These are phyloP conservation scores for Phaffia rhodozyma DNA, from an alignment of 1,284 basidiomycete genomes.

Conservation along the genomic window DNA sequence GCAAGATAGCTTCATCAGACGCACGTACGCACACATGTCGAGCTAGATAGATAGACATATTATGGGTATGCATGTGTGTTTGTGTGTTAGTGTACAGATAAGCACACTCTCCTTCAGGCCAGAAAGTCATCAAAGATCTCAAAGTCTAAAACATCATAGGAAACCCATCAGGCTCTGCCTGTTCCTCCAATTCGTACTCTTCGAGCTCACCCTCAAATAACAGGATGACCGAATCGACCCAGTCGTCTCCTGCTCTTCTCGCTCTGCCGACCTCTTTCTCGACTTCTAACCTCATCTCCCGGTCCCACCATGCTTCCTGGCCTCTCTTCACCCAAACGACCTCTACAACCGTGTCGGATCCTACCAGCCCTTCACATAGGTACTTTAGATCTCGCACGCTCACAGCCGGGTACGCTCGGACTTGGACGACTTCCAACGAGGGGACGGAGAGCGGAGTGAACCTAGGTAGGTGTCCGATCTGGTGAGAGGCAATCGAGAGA, in stretches of 20 bases:
- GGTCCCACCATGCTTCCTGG: constrained; percentile 13
- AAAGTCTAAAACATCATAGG: too few relatives aligned
- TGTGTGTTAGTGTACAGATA: too few relatives aligned
- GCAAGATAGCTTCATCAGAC: too few relatives aligned
- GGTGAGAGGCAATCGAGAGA: constrained; percentile 8
- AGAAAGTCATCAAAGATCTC: too few relatives aligned
- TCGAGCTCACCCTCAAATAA: constrained; percentile 2
- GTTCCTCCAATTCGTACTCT: neutral
- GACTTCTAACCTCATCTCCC: constrained; percentile 11
- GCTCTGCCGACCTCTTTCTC: neutral
- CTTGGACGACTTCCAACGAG: neutral
- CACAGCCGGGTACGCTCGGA: constrained; percentile 9
- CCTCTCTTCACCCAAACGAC: constrained; percentile 2
- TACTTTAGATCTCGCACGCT: constrained; percentile 4
- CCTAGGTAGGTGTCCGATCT: constrained; percentile 4
- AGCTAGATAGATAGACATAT: too few relatives aligned
- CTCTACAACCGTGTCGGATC: neutral
- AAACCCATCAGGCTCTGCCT: too few relatives aligned
- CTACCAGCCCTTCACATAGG: neutral
- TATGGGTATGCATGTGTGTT: too few relatives aligned
- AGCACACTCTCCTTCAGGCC: too few relatives aligned
- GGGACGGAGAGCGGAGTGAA: neutral
- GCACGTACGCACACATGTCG: too few relatives aligned
- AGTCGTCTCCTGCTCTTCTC: neutral
- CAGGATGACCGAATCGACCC: neutral